phyloP scores from a whole-genome alignment of 2,329 filamentous ascomycete genomes.

The Ophiostoma sp. region DNA sequence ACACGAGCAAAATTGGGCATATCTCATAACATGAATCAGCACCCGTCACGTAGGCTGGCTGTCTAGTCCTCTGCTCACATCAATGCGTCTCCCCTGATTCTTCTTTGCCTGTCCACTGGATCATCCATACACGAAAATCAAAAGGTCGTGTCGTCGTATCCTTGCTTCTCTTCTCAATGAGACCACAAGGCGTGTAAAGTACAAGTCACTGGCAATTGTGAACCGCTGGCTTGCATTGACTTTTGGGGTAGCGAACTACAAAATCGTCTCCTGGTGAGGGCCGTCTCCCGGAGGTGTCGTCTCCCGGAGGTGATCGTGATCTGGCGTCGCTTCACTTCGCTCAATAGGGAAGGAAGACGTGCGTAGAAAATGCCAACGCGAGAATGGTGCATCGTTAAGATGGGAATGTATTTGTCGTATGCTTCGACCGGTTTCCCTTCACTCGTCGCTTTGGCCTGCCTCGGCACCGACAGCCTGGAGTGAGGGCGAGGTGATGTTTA shows the following conservation, averaged over 20 bases:
- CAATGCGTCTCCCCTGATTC: not conserved
- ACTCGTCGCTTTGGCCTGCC: constrained; percentile 17
- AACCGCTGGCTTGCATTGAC: not conserved
- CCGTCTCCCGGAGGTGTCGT: too few relatives aligned
- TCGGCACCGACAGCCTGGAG: constrained; percentile 21
- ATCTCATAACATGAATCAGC: too few relatives aligned
- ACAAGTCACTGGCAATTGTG: not conserved
- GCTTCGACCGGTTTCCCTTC: not conserved
- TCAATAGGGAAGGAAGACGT: not conserved
- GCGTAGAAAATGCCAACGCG: too few relatives aligned
- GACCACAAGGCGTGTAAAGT: not conserved
- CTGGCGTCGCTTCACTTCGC: too few relatives aligned
- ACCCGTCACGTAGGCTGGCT: too few relatives aligned
- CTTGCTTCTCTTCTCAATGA: not conserved
- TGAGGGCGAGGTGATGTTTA: constrained; percentile 25
- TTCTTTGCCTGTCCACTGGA: not conserved
- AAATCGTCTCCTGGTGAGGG: too few relatives aligned
- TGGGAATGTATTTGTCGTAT: too few relatives aligned
- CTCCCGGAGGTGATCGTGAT: too few relatives aligned
- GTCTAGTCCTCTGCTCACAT: not conserved
- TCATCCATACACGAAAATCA: not conserved
- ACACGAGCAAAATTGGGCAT: too few relatives aligned
- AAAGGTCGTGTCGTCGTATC: constrained; percentile 13
- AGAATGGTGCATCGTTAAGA: not conserved
- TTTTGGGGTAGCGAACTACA: not conserved